Percentiles rank a stretch among this genome's conserved stretches.
These are phyloP conservation scores for Phylloporus rhodoxanthus DNA, from an alignment of 768 basidiomycete species.

Conservation along the genomic window DNA sequence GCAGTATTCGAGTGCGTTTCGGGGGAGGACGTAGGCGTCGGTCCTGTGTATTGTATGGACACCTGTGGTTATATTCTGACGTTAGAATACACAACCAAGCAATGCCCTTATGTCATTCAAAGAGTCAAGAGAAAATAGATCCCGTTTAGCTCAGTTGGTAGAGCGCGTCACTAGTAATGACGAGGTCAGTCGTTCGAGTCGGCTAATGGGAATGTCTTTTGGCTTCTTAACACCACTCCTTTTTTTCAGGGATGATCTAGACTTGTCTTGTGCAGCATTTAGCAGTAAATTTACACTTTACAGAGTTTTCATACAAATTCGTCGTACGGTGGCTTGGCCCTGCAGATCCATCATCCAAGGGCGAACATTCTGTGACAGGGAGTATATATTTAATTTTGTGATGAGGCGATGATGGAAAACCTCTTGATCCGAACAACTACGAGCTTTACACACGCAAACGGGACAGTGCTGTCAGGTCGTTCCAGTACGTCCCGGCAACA, in stretches of 20 bases:
- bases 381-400: no score
- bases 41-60: no score
- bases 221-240: neutral
- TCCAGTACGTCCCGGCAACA: neutral
- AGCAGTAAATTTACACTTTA: no score
- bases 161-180: constrained; percentile 47
- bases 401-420: no score
- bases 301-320: no score
- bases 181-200: constrained; percentile 40
- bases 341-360: no score
- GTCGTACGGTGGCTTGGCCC: no score
- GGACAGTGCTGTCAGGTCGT: neutral
- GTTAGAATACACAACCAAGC: neutral
- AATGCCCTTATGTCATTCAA: neutral
- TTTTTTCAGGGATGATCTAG: neutral
- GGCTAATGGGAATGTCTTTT: constrained; percentile 34
- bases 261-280: no score
- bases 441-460: neutral
- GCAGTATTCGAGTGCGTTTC: constrained; percentile 40
- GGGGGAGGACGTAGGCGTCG: constrained; percentile 10
- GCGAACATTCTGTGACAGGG: no score
- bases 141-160: constrained; percentile 46
- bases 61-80: no score
- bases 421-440: neutral
- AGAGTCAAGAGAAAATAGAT: neutral